Evolutionary conservation across 805 yeast species (phyloP).

Genomic region (Cyberlindnera amylophila): DNA sequence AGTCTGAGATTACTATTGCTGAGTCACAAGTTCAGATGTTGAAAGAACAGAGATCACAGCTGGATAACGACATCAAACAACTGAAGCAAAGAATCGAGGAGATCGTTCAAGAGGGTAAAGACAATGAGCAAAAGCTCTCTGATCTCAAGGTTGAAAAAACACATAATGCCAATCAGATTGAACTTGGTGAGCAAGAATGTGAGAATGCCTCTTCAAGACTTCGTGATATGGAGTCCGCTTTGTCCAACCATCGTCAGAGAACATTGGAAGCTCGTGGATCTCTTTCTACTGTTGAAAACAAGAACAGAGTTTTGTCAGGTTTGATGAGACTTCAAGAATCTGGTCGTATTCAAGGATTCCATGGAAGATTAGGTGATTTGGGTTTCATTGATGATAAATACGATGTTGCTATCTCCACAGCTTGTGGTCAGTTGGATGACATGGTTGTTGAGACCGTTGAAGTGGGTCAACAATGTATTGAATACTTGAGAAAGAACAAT

Average conservation of each 20-base stretch:
- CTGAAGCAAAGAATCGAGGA: constrained; percentile 42
- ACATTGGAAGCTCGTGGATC: constrained; percentile 64
- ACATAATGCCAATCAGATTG: constrained; percentile 50
- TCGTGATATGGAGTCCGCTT: constrained; percentile 48
- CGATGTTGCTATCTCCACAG: constrained; percentile 93
- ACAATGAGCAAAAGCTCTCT: constrained; percentile 43
- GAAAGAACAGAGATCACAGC: constrained; percentile 39
- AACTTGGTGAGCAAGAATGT: constrained; percentile 56
- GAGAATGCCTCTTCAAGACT: constrained; percentile 44
- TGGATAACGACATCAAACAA: constrained; percentile 41
- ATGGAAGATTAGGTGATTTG: constrained; percentile 87
- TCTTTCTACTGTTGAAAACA: constrained; percentile 55
- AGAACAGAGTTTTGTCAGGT: constrained; percentile 68
- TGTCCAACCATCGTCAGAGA: constrained; percentile 54
- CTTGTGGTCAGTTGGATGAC: constrained; percentile 86
- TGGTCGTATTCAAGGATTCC: constrained; percentile 80
- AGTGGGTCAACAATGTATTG: constrained; percentile 74
- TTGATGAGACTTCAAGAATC: constrained; percentile 66
- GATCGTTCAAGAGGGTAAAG: constrained; percentile 45
- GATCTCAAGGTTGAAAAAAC: constrained; percentile 46
- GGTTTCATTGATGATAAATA: constrained; percentile 87
- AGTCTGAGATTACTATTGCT: constrained; percentile 60
- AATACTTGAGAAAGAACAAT: constrained; percentile 73
- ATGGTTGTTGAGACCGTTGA: constrained; percentile 83
- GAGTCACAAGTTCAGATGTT: constrained; percentile 62